Percentiles rank a stretch among this genome's conserved stretches.
These are phyloP conservation scores for Acanthamoeba sp. DNA, from an alignment of 208 protist species.

Conservation along the genomic window DNA sequence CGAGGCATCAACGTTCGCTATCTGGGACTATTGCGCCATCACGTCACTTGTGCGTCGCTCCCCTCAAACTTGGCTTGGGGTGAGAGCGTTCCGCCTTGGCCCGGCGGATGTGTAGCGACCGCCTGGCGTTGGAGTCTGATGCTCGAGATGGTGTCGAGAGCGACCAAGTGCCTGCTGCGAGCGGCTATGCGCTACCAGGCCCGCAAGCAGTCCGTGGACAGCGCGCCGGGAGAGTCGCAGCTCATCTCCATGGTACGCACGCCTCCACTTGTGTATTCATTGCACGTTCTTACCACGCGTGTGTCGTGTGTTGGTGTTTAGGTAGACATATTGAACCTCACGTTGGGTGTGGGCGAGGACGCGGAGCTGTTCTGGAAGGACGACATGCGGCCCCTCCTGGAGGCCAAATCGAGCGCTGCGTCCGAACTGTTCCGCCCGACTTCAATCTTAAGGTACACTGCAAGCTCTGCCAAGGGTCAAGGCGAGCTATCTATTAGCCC, in stretches of 20 bases:
- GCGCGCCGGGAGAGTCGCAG: not conserved
- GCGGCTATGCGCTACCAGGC: not conserved
- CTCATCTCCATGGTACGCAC: not conserved
- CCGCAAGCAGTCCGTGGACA: not conserved
- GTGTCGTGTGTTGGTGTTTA: too few species aligned
- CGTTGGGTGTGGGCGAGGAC: constrained; percentile 17
- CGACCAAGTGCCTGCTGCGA: constrained; percentile 10
- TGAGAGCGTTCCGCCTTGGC: too few species aligned
- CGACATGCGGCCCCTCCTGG: constrained; percentile 26
- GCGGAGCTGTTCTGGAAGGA: constrained; percentile 32
- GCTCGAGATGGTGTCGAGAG: constrained; percentile 49
- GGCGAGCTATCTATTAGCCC: too few species aligned
- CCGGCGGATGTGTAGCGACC: too few species aligned
- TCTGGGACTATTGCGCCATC: constrained; percentile 1
- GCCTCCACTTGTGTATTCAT: not conserved
- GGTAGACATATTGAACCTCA: constrained; percentile 28
- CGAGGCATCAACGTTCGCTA: constrained; percentile 59
- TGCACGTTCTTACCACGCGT: too few species aligned
- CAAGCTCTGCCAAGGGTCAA: too few species aligned
- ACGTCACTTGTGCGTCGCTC: not conserved
- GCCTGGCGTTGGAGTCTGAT: constrained; percentile 46
- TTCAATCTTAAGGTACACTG: not conserved
- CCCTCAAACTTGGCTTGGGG: too few species aligned
- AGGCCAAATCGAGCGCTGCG: not conserved
- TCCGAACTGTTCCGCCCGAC: not conserved